Percentiles rank a stretch among this genome's conserved stretches.
Conservation (phyloP, 257 asterid species). For the Przewalskia tangutica region DNA sequence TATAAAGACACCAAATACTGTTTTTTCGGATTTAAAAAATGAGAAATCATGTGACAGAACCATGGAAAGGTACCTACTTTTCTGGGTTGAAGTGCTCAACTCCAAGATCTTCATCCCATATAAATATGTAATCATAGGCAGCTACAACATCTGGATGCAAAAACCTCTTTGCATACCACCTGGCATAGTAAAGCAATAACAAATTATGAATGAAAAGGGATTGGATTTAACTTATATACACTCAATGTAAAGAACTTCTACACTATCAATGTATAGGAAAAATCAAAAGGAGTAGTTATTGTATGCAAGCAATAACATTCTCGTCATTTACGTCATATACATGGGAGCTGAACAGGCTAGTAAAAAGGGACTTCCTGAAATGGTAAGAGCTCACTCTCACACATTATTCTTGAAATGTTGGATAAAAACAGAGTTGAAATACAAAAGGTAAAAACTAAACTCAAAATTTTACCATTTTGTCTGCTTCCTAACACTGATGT, state of each 20-base stretch:
- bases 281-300: background rate
- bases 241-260: background rate
- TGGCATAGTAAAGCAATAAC: constrained; percentile 6
- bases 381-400: background rate
- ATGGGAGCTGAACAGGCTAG: background rate
- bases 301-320: background rate
- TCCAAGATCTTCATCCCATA: constrained; percentile 99
- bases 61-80: constrained; percentile 29
- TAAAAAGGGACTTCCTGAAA: background rate
- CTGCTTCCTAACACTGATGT: constrained; percentile 82
- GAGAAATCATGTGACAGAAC: background rate
- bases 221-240: background rate
- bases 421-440: background rate
- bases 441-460: background rate
- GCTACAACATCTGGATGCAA: constrained; percentile 94
- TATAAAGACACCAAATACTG: background rate
- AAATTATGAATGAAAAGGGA: background rate
- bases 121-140: constrained; percentile 90
- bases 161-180: constrained; percentile 99
- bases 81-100: constrained; percentile 92
- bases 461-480: constrained; percentile 69
- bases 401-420: background rate
- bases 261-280: background rate
- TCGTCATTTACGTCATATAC: background rate
- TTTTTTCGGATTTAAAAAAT: background rate